A percentile compares a stretch with the other conserved stretches of the same genome.
These are phyloP conservation scores for Nemophila menziesii DNA, from an alignment of 257 asterid genomes.

Conservation along the genomic window DNA sequence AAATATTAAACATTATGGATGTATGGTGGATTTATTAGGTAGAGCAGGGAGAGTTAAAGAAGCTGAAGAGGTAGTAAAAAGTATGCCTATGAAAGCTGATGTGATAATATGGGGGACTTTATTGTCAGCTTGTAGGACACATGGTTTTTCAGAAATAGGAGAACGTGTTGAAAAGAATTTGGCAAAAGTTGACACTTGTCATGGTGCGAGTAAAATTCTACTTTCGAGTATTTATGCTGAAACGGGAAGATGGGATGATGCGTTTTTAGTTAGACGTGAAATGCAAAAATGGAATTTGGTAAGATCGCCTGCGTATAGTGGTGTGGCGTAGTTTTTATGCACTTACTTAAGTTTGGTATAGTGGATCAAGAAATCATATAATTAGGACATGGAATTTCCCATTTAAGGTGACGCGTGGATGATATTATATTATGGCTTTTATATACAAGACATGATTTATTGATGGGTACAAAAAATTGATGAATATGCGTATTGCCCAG, in stretches of 20 bases:
- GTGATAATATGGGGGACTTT: conserved; percentile 70
- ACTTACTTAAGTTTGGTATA: too few relatives aligned
- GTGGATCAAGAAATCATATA: too few relatives aligned
- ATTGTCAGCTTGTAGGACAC: conserved; percentile 62
- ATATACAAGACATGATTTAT: too few relatives aligned
- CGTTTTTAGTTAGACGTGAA: conserved; percentile 37
- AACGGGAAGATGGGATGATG: conserved; percentile 79
- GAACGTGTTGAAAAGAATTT: conserved; percentile 58
- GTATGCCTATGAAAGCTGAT: conserved; percentile 87
- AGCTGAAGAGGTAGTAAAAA: conserved; percentile 53
- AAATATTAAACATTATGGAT: conserved; percentile 75
- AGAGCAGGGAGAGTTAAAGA: conserved; percentile 69
- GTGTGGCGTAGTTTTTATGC: conserved; percentile 26
- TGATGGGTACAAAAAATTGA: too few relatives aligned
- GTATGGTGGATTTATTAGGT: conserved; percentile 86
- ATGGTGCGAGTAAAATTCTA: conserved; percentile 83
- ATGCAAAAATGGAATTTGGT: conserved; percentile 35
- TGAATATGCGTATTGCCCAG: too few relatives aligned
- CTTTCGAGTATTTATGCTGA: conserved; percentile 70
- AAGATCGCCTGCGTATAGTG: conserved; percentile 75
- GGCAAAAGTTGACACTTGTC: conserved; percentile 67
- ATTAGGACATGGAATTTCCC: too few relatives aligned
- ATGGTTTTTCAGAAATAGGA: conserved; percentile 59
- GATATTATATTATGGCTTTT: too few relatives aligned
- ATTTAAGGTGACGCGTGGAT: too few relatives aligned